Percentiles rank a stretch among this genome's conserved stretches.
Evolutionary conservation across 225 moss, liverwort and hornwort genomes (phyloP).

Genomic region (Ulota crispa): DNA sequence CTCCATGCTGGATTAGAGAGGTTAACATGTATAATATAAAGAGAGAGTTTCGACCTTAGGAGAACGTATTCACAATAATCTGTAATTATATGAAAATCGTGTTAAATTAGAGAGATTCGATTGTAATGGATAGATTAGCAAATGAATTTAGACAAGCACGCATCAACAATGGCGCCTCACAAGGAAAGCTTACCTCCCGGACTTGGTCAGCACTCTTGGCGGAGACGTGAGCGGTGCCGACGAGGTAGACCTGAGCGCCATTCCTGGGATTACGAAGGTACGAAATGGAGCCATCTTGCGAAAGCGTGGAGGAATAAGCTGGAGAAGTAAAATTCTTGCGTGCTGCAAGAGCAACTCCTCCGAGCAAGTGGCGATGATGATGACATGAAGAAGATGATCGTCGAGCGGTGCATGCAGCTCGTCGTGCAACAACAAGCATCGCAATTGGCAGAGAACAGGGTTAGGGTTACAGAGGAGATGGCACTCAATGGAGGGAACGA

Average conservation of each 20-base stretch:
- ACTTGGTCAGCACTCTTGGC: conserved; percentile 92
- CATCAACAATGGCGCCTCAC: background rate
- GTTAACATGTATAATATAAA: background rate
- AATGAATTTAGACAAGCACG: background rate
- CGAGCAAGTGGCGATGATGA: conserved; percentile 16
- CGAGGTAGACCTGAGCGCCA: conserved; percentile 81
- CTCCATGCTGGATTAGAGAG: background rate
- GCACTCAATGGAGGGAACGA: background rate
- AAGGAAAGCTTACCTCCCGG: conserved; percentile 67
- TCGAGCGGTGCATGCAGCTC: conserved; percentile 30
- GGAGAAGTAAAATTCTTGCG: conserved; percentile 11
- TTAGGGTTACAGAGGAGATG: conserved; percentile 9
- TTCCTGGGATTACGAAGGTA: conserved; percentile 75
- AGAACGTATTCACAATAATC: background rate
- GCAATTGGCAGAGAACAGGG: conserved; percentile 8
- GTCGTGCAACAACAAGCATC: conserved; percentile 40
- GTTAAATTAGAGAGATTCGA: background rate
- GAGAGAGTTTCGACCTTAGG: background rate
- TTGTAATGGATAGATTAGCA: background rate
- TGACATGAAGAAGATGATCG: conserved; percentile 20
- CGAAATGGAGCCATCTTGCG: conserved; percentile 56
- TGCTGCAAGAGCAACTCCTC: conserved; percentile 12
- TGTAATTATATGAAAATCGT: background rate
- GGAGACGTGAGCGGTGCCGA: conserved; percentile 96
- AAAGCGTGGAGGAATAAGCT: background rate